Base-by-base conservation (phyloP, 129 eudicot species). In the carrot (Daucus carota) region DNA sequence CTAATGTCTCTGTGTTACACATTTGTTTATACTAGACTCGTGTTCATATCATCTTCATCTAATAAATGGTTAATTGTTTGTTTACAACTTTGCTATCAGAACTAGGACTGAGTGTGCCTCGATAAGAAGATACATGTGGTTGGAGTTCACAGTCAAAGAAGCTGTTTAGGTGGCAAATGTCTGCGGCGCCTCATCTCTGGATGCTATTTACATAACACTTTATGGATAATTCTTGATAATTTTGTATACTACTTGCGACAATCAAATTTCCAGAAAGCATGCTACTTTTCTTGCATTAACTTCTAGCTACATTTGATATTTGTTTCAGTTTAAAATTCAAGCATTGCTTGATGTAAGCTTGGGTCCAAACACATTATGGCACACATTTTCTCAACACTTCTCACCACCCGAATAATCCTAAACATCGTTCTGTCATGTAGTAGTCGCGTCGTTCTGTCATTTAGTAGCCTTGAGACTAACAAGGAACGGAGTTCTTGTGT, bases 101-200 rank as follows among this genome's bases (percentile, higher is more conserved):
- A 81, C 77, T 90, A 80, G 96, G 96, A 73, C 90, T 84, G 60
- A 84, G 90, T 70, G 96, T 90, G 83, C 96, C 96, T 68, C 96
- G 92, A 86, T 90, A 86, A 82, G 13, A 78, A 75, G 76, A 72
- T 79, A 36, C 33, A 26, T 20, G 36, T 9, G 24, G 47, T 10
- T 68, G 72, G 72, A 74, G 70, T 15, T 80, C 50, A 20, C 65
- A 40, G 26, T 34, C n/a, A n/a, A 69, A 69, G 79, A 77, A 80
- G 62, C 31, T 67, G 79, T 65, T 59, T 75, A 80, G 52, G 72
- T 73, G 72, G 80, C 78, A 77, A 63, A 77, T 36, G 34, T 22
- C 44, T 57, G 77, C 14, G 45, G 29, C 13, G 33, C 28, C 74
- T 38, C 50, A n/a, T 2, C 33, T 70, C 0, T 5, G 15, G 74